Evolutionary conservation across 192 early-diverging fungal genomes (phyloP).

Genomic region (Powellomyces hirtus): DNA sequence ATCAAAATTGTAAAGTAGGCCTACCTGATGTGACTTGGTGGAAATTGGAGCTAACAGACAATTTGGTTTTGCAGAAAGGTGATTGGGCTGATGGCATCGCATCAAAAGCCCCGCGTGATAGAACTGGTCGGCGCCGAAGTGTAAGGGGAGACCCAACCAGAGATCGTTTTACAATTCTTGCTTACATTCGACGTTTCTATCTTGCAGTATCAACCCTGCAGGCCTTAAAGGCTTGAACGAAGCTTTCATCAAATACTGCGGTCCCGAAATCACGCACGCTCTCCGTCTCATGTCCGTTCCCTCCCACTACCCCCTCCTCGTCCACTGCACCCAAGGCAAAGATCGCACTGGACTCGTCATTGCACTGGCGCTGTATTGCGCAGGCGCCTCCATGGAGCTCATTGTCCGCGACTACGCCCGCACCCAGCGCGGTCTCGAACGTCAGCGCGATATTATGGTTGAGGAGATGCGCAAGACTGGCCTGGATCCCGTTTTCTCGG

Average conservation of each 20-base stretch:
- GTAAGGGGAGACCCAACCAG: no score
- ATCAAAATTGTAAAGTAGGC: constrained; percentile 27
- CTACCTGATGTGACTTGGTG: no score
- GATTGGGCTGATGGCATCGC: constrained; percentile 26
- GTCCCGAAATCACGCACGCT: constrained; percentile 32
- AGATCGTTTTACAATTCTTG: background rate
- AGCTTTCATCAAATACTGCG: constrained; percentile 35
- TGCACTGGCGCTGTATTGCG: constrained; percentile 24
- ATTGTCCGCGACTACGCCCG: constrained; percentile 30
- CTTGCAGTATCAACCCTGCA: constrained; percentile 17
- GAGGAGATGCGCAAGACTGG: constrained; percentile 33
- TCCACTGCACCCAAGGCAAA: constrained; percentile 54
- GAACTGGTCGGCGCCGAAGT: constrained; percentile 25
- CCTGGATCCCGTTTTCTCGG: constrained; percentile 18
- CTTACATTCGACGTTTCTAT: background rate
- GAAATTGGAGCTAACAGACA: no score
- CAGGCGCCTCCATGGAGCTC: constrained; percentile 13
- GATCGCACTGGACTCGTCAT: constrained; percentile 41
- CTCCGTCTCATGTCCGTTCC: constrained; percentile 28
- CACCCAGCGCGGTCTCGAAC: constrained; percentile 14
- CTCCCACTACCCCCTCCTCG: constrained; percentile 37
- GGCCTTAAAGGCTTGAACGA: constrained; percentile 43
- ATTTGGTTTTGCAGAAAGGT: constrained; percentile 25
- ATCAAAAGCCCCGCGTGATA: constrained; percentile 28
- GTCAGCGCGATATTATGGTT: constrained; percentile 21